Percentiles rank a stretch among this genome's conserved stretches.
These are phyloP conservation scores for Aspergillus conjunctus DNA, from an alignment of 495 filamentous ascomycete genomes.

Conservation along the genomic window DNA sequence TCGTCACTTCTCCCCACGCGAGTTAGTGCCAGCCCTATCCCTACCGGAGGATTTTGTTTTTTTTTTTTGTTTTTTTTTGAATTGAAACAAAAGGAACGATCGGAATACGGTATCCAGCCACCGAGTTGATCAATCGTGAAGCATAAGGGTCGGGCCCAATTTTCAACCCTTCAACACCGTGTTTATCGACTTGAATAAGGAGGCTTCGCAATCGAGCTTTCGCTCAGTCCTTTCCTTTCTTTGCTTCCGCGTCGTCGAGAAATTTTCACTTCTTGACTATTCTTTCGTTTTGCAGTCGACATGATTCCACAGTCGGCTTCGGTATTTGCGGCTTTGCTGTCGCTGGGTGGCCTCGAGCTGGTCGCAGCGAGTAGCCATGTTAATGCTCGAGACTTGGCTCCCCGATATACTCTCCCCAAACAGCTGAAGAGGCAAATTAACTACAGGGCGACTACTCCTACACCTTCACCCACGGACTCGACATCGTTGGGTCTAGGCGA, in stretches of 20 bases:
- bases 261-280: conserved; percentile 21
- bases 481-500: background rate
- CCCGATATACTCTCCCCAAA: conserved; percentile 51
- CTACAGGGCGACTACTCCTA: conserved; percentile 17
- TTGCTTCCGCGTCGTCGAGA: conserved; percentile 15
- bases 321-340: conserved; percentile 36
- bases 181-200: conserved; percentile 9
- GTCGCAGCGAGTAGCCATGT: conserved; percentile 38
- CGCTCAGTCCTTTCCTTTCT: conserved; percentile 33
- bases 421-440: conserved; percentile 47
- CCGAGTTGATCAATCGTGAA: conserved; percentile 19
- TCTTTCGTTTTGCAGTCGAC: conserved; percentile 26
- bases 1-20: conserved; percentile 11
- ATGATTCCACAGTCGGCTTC: conserved; percentile 38
- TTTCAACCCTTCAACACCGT: conserved; percentile 17
- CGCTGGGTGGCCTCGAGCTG: conserved; percentile 41
- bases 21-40: conserved; percentile 16
- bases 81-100: conserved; percentile 1
- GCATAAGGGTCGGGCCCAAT: conserved; percentile 11
- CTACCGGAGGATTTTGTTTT: conserved; percentile 3
- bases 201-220: conserved; percentile 21
- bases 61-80: too few species aligned
- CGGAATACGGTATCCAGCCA: conserved; percentile 18
- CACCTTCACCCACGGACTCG: background rate
- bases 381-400: conserved; percentile 38